A percentile compares a stretch with the other conserved stretches of the same genome.
Conservation (phyloP, 257 asterid species). For the Rhazya stricta region DNA sequence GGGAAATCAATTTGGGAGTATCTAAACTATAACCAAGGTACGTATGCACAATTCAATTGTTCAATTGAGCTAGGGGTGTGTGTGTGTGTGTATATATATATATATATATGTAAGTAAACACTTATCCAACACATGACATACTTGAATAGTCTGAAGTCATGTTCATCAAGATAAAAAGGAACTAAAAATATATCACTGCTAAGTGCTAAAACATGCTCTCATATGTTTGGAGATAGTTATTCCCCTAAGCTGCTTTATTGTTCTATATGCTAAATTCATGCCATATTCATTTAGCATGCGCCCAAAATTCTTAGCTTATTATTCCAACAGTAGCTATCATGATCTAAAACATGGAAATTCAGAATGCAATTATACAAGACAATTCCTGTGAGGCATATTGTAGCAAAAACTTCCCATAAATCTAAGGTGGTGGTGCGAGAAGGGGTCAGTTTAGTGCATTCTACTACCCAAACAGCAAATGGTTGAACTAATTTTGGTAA, state of each 20-base stretch:
- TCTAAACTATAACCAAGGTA: not conserved
- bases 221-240: not conserved
- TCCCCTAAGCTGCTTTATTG: not conserved
- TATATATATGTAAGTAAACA: not conserved
- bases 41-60: not conserved
- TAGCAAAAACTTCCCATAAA: conserved; percentile 2
- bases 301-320: not conserved
- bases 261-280: not conserved
- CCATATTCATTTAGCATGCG: not conserved
- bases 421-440: not conserved
- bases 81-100: not conserved
- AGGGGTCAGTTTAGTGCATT: not conserved
- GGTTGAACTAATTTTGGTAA: not conserved
- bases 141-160: not conserved
- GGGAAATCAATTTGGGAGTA: not conserved
- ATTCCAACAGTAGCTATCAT: not conserved
- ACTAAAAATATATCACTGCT: not conserved
- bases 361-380: not conserved
- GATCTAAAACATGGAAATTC: not conserved
- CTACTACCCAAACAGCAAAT: not conserved
- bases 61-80: too few relatives aligned
- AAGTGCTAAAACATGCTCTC: not conserved
- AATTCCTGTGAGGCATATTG: not conserved
- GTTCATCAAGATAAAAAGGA: not conserved
- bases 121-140: not conserved